Conservation (phyloP, 202 grass and related monocot species). For the Panicum virgatum region DNA sequence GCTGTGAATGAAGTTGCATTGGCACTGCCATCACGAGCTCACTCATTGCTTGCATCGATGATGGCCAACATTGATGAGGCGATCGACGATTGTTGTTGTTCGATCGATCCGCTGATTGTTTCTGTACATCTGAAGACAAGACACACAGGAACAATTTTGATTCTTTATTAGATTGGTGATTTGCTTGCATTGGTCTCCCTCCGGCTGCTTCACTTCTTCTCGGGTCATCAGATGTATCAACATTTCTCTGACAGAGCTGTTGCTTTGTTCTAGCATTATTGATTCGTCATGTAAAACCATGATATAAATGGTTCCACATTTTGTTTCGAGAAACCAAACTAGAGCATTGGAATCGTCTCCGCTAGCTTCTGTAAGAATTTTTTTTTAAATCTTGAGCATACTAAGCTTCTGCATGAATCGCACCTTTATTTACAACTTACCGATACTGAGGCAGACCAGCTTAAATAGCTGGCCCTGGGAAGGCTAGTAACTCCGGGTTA, state of each 20-base stretch:
- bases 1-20: neutral
- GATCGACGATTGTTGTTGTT: neutral
- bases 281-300: neutral
- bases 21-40: no score
- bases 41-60: neutral
- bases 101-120: constrained; percentile 20
- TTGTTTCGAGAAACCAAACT: neutral
- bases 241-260: constrained; percentile 8
- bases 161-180: constrained; percentile 46
- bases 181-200: neutral
- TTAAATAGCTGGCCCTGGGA: no score
- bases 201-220: neutral
- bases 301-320: neutral
- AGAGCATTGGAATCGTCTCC: neutral
- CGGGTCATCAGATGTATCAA: constrained; percentile 34
- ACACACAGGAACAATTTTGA: constrained; percentile 36
- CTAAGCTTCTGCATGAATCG: neutral
- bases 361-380: no score
- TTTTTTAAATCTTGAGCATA: no score
- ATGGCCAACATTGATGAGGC: neutral
- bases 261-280: neutral
- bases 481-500: no score
- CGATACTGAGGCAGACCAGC: no score
- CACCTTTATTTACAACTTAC: neutral
- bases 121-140: constrained; percentile 42